Conservation (phyloP, 495 filamentous ascomycete genomes). For the Penicillium goetzii region DNA sequence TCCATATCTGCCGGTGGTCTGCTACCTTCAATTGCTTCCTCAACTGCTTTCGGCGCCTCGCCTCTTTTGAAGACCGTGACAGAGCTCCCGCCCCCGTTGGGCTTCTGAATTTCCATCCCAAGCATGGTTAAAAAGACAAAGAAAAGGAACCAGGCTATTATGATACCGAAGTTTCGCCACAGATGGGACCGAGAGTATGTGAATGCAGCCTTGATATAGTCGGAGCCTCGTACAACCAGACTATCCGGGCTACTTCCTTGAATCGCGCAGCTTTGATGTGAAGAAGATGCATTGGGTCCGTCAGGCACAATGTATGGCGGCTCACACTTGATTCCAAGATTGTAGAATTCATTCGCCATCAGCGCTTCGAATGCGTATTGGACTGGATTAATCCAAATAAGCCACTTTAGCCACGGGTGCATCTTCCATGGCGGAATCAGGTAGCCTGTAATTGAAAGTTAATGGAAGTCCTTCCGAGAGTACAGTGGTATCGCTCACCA, state of each 20-base stretch:
- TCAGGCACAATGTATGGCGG: conserved; percentile 62
- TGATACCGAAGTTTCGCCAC: conserved; percentile 66
- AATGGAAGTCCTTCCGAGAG: background rate
- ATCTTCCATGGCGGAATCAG: conserved; percentile 72
- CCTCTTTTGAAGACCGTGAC: conserved; percentile 71
- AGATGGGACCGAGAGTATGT: conserved; percentile 60
- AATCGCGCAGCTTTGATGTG: conserved; percentile 65
- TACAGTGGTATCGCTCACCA: conserved; percentile 24
- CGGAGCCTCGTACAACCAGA: conserved; percentile 53
- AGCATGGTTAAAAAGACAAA: conserved; percentile 60
- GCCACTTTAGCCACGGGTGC: conserved; percentile 82
- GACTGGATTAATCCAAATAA: conserved; percentile 75
- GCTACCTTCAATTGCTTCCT: conserved; percentile 44
- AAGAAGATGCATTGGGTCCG: conserved; percentile 57
- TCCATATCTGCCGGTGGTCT: conserved; percentile 53
- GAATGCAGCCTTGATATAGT: conserved; percentile 57
- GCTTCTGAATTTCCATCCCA: conserved; percentile 70
- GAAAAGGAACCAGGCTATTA: conserved; percentile 59
- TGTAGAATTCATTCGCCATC: conserved; percentile 63
- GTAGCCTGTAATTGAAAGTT: conserved; percentile 55
- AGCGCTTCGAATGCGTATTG: conserved; percentile 73
- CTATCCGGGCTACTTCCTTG: conserved; percentile 56
- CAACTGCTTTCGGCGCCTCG: conserved; percentile 57
- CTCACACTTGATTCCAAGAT: conserved; percentile 51
- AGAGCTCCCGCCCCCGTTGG: conserved; percentile 70